Evolutionary conservation across 306 rosid genomes (phyloP), one percentile per base, ranked within the genome.

Genomic region (Coriaria nepalensis): DNA sequence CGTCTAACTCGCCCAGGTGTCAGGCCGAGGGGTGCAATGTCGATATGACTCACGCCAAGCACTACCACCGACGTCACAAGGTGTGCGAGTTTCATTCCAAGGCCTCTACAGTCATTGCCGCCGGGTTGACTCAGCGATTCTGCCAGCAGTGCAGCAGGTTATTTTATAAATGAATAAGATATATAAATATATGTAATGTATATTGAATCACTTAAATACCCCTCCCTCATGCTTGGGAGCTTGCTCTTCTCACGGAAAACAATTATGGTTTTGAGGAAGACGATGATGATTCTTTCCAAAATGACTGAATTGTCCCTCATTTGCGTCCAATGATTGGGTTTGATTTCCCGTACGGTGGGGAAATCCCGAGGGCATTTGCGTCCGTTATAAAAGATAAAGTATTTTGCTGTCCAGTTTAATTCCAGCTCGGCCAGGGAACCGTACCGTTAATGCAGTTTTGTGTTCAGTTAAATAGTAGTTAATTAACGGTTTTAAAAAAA

Each of bases 91-190:
- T 76, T 57, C 97, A 88, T 75, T 88, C 97, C 53, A 88, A 88
- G 41, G 84, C 97, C 36, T 70, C 97, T 64, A 81, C 90, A 43
- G 97, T 88, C 69, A 67, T 88, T 41, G 72, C 97, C 41, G 85
- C 87, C 75, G 97, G 97, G 49, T 59, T 88, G 76, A 88, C 97
- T 68, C 97, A 88, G 84, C 87, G 97, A 50, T 88, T 88, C 75
- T 88, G 97, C 79, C 97, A 88, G 60, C 97, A 88, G 74, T 88
- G 97, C 58, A 88, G 97, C 97, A 88, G 97, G 97, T 88, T 62
- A 55, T 15, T 52, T 2, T 32, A 12, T 2, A 32, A 54, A 7
- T 44, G 2, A 54, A 45, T 33, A 47, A 43, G 4, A 29, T 14
- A 44, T 40, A 45, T 41, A 7, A 6, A 9, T 40, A 6, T 1